Base-by-base conservation (phyloP, 1,139 yeast species). In the Candida tetrigidarum region DNA sequence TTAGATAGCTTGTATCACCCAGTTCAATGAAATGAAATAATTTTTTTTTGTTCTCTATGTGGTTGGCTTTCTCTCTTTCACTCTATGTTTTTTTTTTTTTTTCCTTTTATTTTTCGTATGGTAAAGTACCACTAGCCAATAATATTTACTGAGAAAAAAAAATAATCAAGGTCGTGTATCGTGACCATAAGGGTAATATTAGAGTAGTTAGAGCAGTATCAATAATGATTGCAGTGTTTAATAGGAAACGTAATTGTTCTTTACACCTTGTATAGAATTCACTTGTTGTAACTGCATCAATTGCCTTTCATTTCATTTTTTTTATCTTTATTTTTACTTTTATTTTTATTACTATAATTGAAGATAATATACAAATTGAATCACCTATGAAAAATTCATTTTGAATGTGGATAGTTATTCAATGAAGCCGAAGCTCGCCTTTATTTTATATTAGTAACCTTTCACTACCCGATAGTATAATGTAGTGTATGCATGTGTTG, bases 71-170 rank as follows among this genome's bases (percentile, higher is more conserved):
- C 16, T 28, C 26, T 35, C 27, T 43, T 37, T 37, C 33, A 30
- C 34, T 38, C 26, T 25, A 28, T 32, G 16, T n/a, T n/a, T n/a
- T n/a, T n/a, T n/a, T n/a, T n/a, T n/a, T n/a, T n/a, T n/a, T n/a
- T n/a, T n/a, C n/a, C n/a, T n/a, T n/a, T n/a, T n/a, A n/a, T n/a
- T n/a, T n/a, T n/a, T n/a, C n/a, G n/a, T n/a, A n/a, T n/a, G n/a
- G n/a, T n/a, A n/a, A n/a, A 37, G 34, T 41, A n/a, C 28, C 26
- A 27, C 27, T 27, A 54, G 56, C 66, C 66, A 62, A 61, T 61
- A 50, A 59, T 57, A 59, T 46, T 48, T 34, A 40, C 30, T 45
- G 54, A 43, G 57, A 55, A 54, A 48, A 54, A 48, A 50, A 50
- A 46, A 47, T 46, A 41, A 42, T 29, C 26, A 18, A 11, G 29